phyloP scores from a whole-genome alignment of 306 rosid species.

The Trifolium pratense region DNA sequence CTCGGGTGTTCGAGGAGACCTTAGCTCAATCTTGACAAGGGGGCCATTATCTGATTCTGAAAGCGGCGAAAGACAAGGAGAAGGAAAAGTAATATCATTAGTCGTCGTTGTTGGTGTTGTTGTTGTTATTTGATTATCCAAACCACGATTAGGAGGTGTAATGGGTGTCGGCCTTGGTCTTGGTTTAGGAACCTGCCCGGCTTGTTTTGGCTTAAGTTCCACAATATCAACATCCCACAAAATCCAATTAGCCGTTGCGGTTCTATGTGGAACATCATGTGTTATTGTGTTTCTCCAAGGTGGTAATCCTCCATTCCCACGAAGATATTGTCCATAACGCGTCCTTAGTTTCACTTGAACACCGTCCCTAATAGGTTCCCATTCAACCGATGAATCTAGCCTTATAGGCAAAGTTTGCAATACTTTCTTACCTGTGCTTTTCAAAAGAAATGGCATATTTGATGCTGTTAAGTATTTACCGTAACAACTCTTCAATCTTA shows the following conservation, averaged over 20 bases:
- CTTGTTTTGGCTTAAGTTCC: conserved; percentile 41
- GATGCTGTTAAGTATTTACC: conserved; percentile 89
- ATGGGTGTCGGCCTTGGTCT: conserved; percentile 40
- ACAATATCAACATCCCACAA: conserved; percentile 83
- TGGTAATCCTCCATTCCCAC: conserved; percentile 83
- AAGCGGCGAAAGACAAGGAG: background rate
- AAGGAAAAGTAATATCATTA: background rate
- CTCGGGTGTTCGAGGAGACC: conserved; percentile 44
- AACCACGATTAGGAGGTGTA: conserved; percentile 27
- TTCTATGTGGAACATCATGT: conserved; percentile 72
- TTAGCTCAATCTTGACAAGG: conserved; percentile 48
- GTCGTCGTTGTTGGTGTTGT: background rate
- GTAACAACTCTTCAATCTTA: conserved; percentile 73
- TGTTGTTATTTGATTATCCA: background rate
- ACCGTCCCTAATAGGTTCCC: conserved; percentile 88
- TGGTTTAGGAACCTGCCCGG: background rate
- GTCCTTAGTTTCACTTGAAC: conserved; percentile 70
- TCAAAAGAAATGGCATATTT: conserved; percentile 66
- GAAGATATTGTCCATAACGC: conserved; percentile 69
- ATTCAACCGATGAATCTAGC: conserved; percentile 79
- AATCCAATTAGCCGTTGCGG: conserved; percentile 72
- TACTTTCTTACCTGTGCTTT: conserved; percentile 75
- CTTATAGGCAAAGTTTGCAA: conserved; percentile 63
- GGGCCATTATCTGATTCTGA: conserved; percentile 26
- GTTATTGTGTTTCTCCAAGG: conserved; percentile 92